A percentile compares a stretch with the other conserved stretches of the same genome.
Conservation (phyloP, 306 rosid species). For the Betula pendula region DNA sequence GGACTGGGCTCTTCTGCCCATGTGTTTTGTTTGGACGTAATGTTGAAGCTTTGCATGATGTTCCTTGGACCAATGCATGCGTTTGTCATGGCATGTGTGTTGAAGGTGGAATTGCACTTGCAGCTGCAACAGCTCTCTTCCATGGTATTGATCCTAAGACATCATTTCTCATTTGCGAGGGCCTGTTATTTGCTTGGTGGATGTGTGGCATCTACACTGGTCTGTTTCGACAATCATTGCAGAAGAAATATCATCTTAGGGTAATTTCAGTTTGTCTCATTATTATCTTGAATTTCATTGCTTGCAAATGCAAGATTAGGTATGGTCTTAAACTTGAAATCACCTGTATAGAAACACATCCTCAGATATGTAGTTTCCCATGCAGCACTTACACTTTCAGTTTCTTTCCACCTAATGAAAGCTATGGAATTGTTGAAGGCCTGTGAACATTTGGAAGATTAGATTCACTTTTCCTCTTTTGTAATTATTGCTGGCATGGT, state of each 20-base stretch:
- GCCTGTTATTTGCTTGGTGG: conserved; percentile 74
- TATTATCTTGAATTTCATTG: not conserved
- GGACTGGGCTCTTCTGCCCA: conserved; percentile 73
- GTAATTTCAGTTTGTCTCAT: conserved; percentile 25
- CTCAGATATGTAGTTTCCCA: not conserved
- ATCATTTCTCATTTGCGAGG: conserved; percentile 58
- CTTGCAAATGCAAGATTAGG: not conserved
- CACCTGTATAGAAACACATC: not conserved
- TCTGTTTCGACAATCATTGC: conserved; percentile 64
- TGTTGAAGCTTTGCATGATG: conserved; percentile 53
- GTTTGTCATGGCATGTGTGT: conserved; percentile 65
- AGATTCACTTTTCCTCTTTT: not conserved
- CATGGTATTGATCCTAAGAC: conserved; percentile 69
- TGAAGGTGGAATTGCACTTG: conserved; percentile 65
- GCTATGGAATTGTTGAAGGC: not conserved
- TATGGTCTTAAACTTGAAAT: not conserved
- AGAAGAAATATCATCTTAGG: conserved; percentile 69
- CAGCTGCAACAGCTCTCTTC: conserved; percentile 48
- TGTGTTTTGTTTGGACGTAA: conserved; percentile 72
- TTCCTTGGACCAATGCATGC: conserved; percentile 65
- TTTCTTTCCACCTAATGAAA: not conserved
- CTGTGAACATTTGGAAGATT: not conserved
- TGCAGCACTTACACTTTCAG: not conserved
- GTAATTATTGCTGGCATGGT: not conserved
- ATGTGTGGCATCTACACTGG: conserved; percentile 82